Evolutionary conservation across 352 stramenopile genomes (phyloP).

Genomic region (Globisporangium alternatum): DNA sequence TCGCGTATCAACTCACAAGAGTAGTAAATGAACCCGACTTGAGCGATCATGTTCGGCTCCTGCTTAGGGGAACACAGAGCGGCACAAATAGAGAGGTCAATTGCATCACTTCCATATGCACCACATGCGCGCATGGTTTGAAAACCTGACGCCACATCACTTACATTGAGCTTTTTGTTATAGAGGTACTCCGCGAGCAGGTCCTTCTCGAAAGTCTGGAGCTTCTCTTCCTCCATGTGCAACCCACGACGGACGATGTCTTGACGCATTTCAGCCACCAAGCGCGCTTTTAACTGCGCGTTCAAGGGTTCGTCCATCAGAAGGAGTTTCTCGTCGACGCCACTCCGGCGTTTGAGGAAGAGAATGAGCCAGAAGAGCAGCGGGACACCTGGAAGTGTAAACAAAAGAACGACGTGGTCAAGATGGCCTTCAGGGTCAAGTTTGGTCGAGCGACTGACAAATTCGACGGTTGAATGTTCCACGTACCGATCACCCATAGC

Average conservation of each 20-base stretch:
- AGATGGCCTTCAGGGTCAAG: neutral
- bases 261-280: constrained; percentile 45
- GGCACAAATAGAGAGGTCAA: neutral
- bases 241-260: constrained; percentile 41
- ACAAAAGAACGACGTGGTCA: too few relatives aligned
- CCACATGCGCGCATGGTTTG: neutral
- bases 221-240: constrained; percentile 41
- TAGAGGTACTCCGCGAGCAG: constrained; percentile 52
- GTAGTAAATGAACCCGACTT: constrained; percentile 81
- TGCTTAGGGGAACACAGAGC: constrained; percentile 15
- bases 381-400: constrained; percentile 44
- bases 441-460: neutral
- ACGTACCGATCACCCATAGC: constrained; percentile 64
- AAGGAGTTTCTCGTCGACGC: constrained; percentile 47
- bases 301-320: constrained; percentile 40
- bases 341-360: constrained; percentile 42
- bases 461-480: neutral
- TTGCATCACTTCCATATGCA: neutral
- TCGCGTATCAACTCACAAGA: constrained; percentile 41
- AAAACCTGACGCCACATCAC: neutral
- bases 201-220: constrained; percentile 47
- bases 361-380: constrained; percentile 73
- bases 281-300: constrained; percentile 35
- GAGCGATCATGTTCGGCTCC: constrained; percentile 67
- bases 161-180: constrained; percentile 51